A percentile compares a stretch with the other conserved stretches of the same genome.
These are phyloP conservation scores for Penicillium chermesinum DNA, from an alignment of 495 filamentous ascomycete genomes.

Conservation along the genomic window DNA sequence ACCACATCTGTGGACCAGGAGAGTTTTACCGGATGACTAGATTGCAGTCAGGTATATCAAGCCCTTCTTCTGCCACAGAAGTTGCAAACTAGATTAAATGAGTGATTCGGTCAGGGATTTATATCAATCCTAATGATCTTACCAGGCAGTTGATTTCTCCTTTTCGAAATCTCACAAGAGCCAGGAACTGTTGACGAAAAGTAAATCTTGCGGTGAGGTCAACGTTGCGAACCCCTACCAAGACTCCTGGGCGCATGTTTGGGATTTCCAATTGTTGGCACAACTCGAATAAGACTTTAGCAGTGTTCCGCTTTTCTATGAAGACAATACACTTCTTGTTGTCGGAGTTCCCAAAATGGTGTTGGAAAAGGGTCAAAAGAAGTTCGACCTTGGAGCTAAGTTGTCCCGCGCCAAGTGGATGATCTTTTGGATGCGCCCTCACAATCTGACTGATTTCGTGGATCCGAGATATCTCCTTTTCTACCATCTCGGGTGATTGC, in stretches of 20 bases:
- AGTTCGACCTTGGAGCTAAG: conserved; percentile 70
- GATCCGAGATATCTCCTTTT: conserved; percentile 49
- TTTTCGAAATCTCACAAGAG: conserved; percentile 69
- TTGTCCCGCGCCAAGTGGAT: conserved; percentile 34
- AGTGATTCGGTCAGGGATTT: neutral
- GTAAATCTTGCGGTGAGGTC: conserved; percentile 53
- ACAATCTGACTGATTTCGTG: conserved; percentile 57
- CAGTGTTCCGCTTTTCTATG: conserved; percentile 72
- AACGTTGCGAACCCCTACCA: conserved; percentile 55
- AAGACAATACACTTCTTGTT: conserved; percentile 83
- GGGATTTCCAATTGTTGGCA: conserved; percentile 53
- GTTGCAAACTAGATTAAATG: conserved; percentile 58
- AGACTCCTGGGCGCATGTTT: conserved; percentile 57
- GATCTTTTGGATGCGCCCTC: conserved; percentile 40
- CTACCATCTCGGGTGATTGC: conserved; percentile 30
- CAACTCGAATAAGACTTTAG: conserved; percentile 62
- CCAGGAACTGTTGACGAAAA: conserved; percentile 69
- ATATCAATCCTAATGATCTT: conserved; percentile 2
- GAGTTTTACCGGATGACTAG: conserved; percentile 59
- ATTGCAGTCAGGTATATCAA: conserved; percentile 96
- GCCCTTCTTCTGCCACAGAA: conserved; percentile 88
- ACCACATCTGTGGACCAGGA: neutral
- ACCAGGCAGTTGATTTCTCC: conserved; percentile 80
- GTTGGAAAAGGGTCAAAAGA: conserved; percentile 52
- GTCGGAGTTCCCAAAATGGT: conserved; percentile 51